phyloP scores from a whole-genome alignment of 148 eudicot genomes.

The Silene latifolia region DNA sequence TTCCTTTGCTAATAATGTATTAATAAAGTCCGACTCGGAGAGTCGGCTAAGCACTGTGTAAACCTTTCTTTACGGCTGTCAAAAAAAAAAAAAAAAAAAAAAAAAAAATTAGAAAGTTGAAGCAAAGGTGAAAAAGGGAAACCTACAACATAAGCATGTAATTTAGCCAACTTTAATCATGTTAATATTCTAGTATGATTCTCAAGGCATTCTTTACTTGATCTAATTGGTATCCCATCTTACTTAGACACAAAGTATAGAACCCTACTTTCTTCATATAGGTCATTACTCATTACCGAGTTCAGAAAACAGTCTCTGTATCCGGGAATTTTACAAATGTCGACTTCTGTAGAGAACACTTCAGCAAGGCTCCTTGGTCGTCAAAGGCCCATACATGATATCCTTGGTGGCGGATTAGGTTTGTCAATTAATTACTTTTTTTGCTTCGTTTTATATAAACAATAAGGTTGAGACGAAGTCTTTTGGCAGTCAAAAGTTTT shows the following conservation, averaged over 20 bases:
- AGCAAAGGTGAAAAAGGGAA: background rate
- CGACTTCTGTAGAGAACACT: background rate
- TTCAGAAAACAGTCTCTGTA: background rate
- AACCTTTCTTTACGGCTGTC: too few species aligned
- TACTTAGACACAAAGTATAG: constrained; percentile 19
- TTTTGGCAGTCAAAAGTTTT: too few species aligned
- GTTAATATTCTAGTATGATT: background rate
- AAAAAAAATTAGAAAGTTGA: background rate
- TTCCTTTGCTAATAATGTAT: too few species aligned
- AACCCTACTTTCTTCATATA: constrained; percentile 5
- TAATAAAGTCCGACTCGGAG: too few species aligned
- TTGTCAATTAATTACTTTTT: background rate
- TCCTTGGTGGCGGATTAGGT: constrained; percentile 36
- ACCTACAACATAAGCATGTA: background rate
- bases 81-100: too few species aligned
- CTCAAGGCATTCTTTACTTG: constrained; percentile 21
- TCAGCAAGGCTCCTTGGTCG: constrained; percentile 19
- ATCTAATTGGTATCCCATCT: background rate
- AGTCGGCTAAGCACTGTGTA: too few species aligned
- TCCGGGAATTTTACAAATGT: background rate
- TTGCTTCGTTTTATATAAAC: background rate
- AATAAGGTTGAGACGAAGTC: too few species aligned
- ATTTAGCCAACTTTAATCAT: background rate
- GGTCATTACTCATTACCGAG: too few species aligned
- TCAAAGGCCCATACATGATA: constrained; percentile 23